A percentile compares a stretch with the other conserved stretches of the same genome.
Evolutionary conservation across 306 rosid genomes (phyloP).

Genomic region (Elaeagnus macrophylla): DNA sequence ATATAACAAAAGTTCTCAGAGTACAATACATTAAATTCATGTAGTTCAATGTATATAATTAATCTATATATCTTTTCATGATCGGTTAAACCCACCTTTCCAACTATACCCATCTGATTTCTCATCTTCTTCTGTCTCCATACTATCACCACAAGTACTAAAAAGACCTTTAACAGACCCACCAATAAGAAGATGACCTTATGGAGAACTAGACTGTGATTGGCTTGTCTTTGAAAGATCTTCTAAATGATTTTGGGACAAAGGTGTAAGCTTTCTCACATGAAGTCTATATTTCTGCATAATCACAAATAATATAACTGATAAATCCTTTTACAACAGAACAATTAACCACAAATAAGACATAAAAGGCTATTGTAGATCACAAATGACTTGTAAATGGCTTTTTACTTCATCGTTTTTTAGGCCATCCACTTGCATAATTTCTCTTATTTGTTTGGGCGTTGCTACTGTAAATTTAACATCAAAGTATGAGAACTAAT

Average conservation of each 20-base stretch:
- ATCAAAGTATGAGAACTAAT: not conserved
- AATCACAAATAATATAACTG: not conserved
- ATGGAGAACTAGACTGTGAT: slow-evolving; percentile 56
- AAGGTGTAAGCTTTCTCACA: slow-evolving; percentile 48
- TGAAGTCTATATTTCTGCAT: slow-evolving; percentile 86
- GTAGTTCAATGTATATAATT: slow-evolving; percentile 22
- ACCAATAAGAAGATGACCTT: slow-evolving; percentile 46
- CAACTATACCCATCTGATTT: slow-evolving; percentile 72
- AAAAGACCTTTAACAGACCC: slow-evolving; percentile 51
- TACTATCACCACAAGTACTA: slow-evolving; percentile 40
- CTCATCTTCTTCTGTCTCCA: slow-evolving; percentile 63
- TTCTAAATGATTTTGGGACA: slow-evolving; percentile 32
- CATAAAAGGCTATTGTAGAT: not conserved
- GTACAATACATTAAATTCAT: not conserved
- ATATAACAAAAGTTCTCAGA: too few relatives aligned
- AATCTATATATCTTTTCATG: slow-evolving; percentile 22
- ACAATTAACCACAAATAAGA: not conserved
- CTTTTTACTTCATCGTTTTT: slow-evolving; percentile 97
- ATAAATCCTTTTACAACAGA: not conserved
- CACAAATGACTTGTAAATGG: slow-evolving; percentile 65
- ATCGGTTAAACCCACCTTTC: slow-evolving; percentile 39
- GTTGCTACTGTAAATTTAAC: slow-evolving; percentile 56
- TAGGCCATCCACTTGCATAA: slow-evolving; percentile 75
- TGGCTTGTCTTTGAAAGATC: slow-evolving; percentile 37
- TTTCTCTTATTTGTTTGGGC: slow-evolving; percentile 88